Evolutionary conservation across 2,329 filamentous ascomycete genomes (phyloP).

Genomic region (Colletotrichum echinochloae): DNA sequence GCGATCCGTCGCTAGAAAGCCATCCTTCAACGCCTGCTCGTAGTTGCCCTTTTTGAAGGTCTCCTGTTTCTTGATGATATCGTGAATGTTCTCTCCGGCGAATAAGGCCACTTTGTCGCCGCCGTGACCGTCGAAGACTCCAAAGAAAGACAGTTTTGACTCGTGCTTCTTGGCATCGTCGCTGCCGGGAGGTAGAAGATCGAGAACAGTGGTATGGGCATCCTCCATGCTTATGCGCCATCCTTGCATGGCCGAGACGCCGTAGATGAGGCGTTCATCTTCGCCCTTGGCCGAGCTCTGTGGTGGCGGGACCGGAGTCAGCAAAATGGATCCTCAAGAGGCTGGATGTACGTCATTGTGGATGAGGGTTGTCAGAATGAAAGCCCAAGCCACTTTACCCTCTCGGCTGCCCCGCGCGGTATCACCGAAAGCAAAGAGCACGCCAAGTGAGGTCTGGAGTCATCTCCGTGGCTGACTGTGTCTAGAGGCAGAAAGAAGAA

Average conservation of each 20-base stretch:
- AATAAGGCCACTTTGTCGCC: conserved; percentile 97
- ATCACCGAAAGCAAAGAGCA: conserved; percentile 13
- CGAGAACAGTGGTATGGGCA: conserved; percentile 88
- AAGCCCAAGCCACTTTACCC: conserved; percentile 11
- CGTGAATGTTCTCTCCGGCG: conserved; percentile 90
- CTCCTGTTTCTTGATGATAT: conserved; percentile 95
- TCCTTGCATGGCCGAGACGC: conserved; percentile 98
- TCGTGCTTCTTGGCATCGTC: conserved; percentile 73
- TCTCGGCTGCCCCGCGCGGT: conserved; percentile 22
- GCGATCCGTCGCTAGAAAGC: conserved; percentile 94
- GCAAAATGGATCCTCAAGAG: conserved; percentile 1
- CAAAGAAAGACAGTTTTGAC: conserved; percentile 91
- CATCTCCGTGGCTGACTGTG: not conserved
- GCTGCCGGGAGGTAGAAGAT: conserved; percentile 74
- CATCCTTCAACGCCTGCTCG: conserved; percentile 96
- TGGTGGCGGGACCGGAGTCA: conserved; percentile 40
- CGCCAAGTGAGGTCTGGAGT: conserved; percentile 16
- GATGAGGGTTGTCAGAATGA: not conserved
- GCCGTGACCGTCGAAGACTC: conserved; percentile 97
- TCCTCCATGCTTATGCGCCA: conserved; percentile 99
- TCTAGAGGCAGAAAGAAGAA: not conserved
- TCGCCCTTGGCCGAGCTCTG: conserved; percentile 90
- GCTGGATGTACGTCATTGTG: conserved; percentile 32
- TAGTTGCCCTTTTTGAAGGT: conserved; percentile 92
- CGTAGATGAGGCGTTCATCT: conserved; percentile 93